These are phyloP conservation scores for Pisolithus thermaeus DNA, from an alignment of 1,284 basidiomycete species.

Conservation along the genomic window DNA sequence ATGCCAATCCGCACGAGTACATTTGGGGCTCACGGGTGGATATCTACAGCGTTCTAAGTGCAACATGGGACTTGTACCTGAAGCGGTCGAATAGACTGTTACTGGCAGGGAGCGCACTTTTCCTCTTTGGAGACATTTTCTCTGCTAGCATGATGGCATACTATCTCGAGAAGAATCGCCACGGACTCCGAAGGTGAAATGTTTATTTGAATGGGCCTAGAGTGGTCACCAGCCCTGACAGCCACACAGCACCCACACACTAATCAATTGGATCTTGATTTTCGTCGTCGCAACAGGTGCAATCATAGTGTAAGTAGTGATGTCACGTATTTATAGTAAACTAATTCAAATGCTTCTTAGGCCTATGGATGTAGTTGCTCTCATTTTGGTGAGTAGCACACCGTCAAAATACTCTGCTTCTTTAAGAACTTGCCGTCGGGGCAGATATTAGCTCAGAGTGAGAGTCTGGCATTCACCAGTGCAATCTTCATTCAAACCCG, in stretches of 20 bases:
- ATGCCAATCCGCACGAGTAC: neutral
- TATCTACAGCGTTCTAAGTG: conserved; percentile 6
- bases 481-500: neutral
- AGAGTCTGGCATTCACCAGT: neutral
- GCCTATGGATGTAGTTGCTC: neutral
- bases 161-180: neutral
- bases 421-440: neutral
- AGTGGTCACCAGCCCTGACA: neutral
- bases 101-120: conserved; percentile 3
- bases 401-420: neutral
- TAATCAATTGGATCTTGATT: conserved; percentile 17
- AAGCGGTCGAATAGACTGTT: conserved; percentile 5
- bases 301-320: neutral
- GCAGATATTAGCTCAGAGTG: neutral
- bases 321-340: neutral
- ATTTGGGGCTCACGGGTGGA: conserved; percentile 11
- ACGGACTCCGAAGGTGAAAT: neutral
- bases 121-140: conserved; percentile 3
- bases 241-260: conserved; percentile 14
- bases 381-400: neutral
- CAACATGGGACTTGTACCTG: conserved; percentile 15
- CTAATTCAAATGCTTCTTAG: neutral
- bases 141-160: conserved; percentile 1
- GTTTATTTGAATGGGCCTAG: conserved; percentile 3
- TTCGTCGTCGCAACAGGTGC: conserved; percentile 2